A percentile compares a stretch with the other conserved stretches of the same genome.
phyloP scores from a whole-genome alignment of 331 rosid genomes.

The Malus hybrid region DNA sequence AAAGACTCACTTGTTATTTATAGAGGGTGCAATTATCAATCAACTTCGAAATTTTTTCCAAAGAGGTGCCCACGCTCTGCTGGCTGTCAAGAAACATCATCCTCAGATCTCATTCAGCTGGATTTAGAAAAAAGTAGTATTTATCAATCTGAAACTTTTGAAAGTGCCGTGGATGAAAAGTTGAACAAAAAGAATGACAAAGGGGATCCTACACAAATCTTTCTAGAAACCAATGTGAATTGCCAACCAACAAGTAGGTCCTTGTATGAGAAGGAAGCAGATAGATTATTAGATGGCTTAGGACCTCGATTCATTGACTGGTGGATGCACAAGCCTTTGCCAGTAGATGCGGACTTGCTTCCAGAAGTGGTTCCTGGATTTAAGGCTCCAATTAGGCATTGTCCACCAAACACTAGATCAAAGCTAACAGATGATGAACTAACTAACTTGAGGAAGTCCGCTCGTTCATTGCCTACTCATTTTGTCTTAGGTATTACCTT shows the following conservation, averaged over 20 bases:
- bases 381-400: constrained; percentile 55
- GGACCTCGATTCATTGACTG: constrained; percentile 91
- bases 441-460: constrained; percentile 63
- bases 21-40: constrained; percentile 44
- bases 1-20: constrained; percentile 62
- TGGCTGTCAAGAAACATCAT: constrained; percentile 13
- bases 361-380: constrained; percentile 74
- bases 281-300: constrained; percentile 66
- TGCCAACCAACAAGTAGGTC: constrained; percentile 32
- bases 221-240: constrained; percentile 6
- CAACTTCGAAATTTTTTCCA: constrained; percentile 14
- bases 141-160: constrained; percentile 13
- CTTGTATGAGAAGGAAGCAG: constrained; percentile 73
- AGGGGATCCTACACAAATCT: constrained; percentile 13
- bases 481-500: constrained; percentile 71
- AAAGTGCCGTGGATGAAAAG: constrained; percentile 12
- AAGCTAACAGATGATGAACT: constrained; percentile 51
- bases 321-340: constrained; percentile 93
- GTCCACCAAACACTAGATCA: constrained; percentile 43
- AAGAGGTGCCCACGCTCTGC: constrained; percentile 14
- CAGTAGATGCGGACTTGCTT: constrained; percentile 86
- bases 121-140: constrained; percentile 15
- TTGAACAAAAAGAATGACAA: constrained; percentile 6
- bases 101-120: constrained; percentile 12
- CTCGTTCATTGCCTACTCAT: constrained; percentile 66